phyloP scores from a whole-genome alignment of 2,329 filamentous ascomycete species.

The Nectriaceae sp. region DNA sequence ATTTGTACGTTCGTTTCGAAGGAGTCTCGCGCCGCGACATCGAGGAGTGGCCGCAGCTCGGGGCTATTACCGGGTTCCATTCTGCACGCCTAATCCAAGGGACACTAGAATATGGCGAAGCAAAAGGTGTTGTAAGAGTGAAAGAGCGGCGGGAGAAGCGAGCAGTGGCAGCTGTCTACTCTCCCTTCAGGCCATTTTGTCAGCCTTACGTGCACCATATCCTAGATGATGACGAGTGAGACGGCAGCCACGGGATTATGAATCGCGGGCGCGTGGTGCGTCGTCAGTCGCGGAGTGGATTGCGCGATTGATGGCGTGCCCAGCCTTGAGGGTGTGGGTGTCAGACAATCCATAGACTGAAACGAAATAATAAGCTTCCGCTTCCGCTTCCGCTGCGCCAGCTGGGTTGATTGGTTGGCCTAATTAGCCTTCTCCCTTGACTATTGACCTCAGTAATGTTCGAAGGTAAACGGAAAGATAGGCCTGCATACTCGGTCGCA shows the following conservation, averaged over 20 bases:
- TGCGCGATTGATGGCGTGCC: background rate
- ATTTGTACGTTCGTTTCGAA: background rate
- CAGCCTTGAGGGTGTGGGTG: too few relatives aligned
- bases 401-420: too few relatives aligned
- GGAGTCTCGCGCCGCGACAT: background rate
- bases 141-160: background rate
- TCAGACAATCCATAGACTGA: too few relatives aligned
- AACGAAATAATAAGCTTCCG: too few relatives aligned
- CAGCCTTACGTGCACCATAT: background rate
- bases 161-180: background rate
- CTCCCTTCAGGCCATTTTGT: background rate
- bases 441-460: too few relatives aligned
- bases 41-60: background rate
- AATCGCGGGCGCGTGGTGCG: background rate
- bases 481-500: too few relatives aligned
- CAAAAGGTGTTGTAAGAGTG: background rate
- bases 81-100: background rate
- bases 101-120: background rate
- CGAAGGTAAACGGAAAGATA: too few relatives aligned
- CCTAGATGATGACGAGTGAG: background rate
- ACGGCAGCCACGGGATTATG: background rate
- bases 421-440: too few relatives aligned
- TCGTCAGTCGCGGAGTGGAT: background rate
- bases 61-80: background rate
- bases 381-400: too few relatives aligned